A percentile compares a stretch with the other conserved stretches of the same genome.
phyloP scores from a whole-genome alignment of 495 filamentous ascomycete genomes.

The Neurospora sp. region DNA sequence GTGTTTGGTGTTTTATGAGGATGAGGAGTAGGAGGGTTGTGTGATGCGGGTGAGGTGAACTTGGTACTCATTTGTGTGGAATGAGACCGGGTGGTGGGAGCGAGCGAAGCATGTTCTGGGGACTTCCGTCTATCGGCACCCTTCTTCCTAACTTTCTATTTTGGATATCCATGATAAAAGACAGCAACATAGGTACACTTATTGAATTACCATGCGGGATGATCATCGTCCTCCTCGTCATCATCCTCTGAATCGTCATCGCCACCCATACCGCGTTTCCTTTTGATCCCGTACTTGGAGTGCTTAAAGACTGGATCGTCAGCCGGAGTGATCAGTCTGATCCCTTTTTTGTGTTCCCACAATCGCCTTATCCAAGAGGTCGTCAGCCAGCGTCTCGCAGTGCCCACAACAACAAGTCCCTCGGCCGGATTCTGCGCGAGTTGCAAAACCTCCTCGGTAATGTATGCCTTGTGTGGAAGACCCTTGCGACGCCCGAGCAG shows the following conservation, averaged over 20 bases:
- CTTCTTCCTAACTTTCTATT: background rate
- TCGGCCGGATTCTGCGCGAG: background rate
- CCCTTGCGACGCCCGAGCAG: background rate
- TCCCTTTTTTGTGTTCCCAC: background rate
- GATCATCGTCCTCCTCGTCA: background rate
- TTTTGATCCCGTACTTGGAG: background rate
- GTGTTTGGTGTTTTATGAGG: constrained; percentile 64
- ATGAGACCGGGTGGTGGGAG: background rate
- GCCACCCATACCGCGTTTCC: background rate
- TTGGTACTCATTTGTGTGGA: background rate
- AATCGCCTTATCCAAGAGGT: background rate
- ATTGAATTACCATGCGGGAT: background rate
- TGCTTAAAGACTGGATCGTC: background rate
- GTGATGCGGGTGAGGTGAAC: background rate
- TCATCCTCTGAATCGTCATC: background rate
- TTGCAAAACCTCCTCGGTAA: background rate
- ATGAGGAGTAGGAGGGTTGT: background rate
- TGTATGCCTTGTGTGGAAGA: background rate
- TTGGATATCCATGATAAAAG: background rate
- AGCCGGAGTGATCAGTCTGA: background rate
- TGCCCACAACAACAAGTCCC: background rate
- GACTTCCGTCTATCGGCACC: background rate
- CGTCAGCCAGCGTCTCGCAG: background rate
- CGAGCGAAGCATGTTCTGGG: background rate
- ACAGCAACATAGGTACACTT: background rate